Evolutionary conservation across 306 rosid species (phyloP).

Genomic region (Pyrus communis): DNA sequence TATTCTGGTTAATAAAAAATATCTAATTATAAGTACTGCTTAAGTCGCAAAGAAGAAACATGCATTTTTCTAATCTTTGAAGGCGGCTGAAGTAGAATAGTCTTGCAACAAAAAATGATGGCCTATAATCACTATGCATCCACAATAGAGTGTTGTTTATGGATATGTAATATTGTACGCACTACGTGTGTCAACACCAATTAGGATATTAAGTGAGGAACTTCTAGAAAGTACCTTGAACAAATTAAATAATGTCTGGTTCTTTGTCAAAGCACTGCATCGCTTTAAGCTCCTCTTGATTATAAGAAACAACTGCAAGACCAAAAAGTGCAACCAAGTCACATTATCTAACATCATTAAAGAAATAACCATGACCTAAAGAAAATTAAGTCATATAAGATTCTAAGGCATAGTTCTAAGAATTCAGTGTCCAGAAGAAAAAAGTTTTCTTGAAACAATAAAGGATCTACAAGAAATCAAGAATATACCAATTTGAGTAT

Average conservation of each 20-base stretch:
- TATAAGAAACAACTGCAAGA: conserved; percentile 75
- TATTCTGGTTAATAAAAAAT: background rate
- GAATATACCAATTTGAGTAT: background rate
- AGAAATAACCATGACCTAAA: background rate
- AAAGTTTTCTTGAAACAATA: background rate
- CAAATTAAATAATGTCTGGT: conserved; percentile 82
- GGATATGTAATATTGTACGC: background rate
- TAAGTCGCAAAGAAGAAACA: background rate
- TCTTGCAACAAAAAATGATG: background rate
- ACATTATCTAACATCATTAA: background rate
- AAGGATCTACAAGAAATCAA: background rate
- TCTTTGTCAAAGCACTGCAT: conserved; percentile 96
- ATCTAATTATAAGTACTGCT: background rate
- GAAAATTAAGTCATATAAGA: background rate
- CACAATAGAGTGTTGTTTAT: background rate
- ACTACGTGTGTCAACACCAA: too few relatives aligned
- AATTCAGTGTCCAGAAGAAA: background rate
- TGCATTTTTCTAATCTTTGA: background rate
- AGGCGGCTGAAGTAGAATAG: background rate
- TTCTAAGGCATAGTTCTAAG: background rate
- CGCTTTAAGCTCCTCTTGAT: conserved; percentile 98
- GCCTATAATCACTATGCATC: background rate
- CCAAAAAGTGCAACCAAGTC: background rate
- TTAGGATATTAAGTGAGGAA: conserved; percentile 3
- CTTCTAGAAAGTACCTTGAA: conserved; percentile 59